Evolutionary conservation across 2,329 filamentous ascomycete species (phyloP).

Genomic region (Paecilomyces dactylethromorphus): DNA sequence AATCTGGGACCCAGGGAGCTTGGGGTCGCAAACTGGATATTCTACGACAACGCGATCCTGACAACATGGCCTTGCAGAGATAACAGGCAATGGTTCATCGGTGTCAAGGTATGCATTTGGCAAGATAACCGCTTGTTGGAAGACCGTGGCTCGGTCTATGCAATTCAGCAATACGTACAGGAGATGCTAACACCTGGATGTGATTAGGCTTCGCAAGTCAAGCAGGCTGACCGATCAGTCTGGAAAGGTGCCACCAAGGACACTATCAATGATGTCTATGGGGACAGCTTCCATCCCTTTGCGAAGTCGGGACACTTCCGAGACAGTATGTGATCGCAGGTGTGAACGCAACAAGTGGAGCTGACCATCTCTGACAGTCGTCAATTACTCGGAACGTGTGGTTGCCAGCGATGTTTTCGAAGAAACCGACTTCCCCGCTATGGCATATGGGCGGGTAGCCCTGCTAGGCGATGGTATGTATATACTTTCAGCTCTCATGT

Average conservation of each 20-base stretch:
- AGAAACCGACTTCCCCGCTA: not conserved
- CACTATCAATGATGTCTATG: not conserved
- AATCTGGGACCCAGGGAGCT: not conserved
- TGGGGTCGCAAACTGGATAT: not conserved
- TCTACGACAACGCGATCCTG: not conserved
- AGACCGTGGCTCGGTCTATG: too few species aligned
- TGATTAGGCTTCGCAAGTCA: not conserved
- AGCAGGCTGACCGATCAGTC: not conserved
- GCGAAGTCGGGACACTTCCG: not conserved
- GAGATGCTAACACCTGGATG: not conserved
- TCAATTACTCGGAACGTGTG: not conserved
- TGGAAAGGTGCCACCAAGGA: not conserved
- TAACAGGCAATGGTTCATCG: not conserved
- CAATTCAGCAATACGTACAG: too few species aligned
- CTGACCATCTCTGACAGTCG: not conserved
- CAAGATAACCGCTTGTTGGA: not conserved
- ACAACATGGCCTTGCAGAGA: not conserved
- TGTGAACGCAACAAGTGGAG: not conserved
- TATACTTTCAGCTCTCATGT: not conserved
- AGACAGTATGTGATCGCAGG: not conserved
- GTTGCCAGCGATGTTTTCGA: not conserved
- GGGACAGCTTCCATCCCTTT: not conserved
- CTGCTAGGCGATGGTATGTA: not conserved
- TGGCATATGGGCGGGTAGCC: not conserved
- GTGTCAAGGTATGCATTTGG: not conserved